These are phyloP conservation scores for Macadamia tetraphylla DNA, from an alignment of 164 flowering plant genomes.

Conservation along the genomic window DNA sequence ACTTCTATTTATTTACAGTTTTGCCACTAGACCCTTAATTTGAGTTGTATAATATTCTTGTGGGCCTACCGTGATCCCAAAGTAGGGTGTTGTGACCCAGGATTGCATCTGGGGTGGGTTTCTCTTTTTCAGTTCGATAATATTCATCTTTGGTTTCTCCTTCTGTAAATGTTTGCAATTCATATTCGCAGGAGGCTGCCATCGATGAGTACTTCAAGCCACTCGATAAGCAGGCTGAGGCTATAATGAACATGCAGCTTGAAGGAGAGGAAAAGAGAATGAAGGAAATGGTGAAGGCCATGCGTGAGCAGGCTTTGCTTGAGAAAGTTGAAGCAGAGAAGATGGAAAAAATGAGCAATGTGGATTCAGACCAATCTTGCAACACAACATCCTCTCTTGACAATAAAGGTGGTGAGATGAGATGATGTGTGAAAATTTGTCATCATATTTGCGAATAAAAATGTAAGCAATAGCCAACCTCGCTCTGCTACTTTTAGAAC, in stretches of 20 bases:
- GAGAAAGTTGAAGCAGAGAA: slow-evolving; percentile 21
- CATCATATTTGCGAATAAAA: too few species aligned
- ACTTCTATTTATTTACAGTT: too few species aligned
- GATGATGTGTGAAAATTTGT: background rate
- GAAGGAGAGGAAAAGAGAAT: slow-evolving; percentile 52
- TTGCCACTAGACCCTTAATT: too few species aligned
- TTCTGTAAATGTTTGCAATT: background rate
- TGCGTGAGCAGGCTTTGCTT: slow-evolving; percentile 42
- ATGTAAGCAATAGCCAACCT: too few species aligned
- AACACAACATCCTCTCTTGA: slow-evolving; percentile 1
- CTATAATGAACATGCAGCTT: slow-evolving; percentile 60
- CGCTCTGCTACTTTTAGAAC: too few species aligned
- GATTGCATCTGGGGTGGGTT: too few species aligned
- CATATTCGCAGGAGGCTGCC: slow-evolving; percentile 54
- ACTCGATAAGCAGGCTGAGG: slow-evolving; percentile 58
- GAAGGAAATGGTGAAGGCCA: slow-evolving; percentile 48
- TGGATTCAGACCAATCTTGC: slow-evolving; percentile 5
- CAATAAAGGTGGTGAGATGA: background rate
- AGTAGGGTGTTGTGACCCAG: too few species aligned
- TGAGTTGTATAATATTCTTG: too few species aligned
- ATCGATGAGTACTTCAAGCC: slow-evolving; percentile 76
- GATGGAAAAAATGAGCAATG: background rate
- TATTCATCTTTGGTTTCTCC: background rate
- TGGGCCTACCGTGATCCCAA: too few species aligned
- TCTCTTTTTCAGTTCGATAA: too few species aligned